phyloP scores from a whole-genome alignment of 2,329 filamentous ascomycete species.

The Atkinsonella texensis region DNA sequence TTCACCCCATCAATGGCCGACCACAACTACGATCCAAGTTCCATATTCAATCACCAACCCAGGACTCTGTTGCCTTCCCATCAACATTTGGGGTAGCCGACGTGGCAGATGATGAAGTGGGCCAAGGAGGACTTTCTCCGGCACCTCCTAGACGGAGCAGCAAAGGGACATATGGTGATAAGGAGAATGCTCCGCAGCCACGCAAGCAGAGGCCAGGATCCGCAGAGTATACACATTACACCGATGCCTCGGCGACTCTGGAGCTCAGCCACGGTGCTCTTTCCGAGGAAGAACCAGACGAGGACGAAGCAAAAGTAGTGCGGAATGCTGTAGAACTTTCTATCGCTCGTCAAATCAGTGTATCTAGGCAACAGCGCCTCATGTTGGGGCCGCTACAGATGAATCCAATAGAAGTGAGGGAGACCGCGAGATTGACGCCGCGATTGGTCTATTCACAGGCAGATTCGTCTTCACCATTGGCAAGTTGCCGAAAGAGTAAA shows the following conservation, averaged over 20 bases:
- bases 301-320: constrained; percentile 20
- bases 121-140: neutral
- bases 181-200: neutral
- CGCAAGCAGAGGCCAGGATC: neutral
- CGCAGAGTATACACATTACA: neutral
- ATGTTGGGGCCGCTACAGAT: constrained; percentile 42
- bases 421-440: constrained; percentile 32
- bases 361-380: constrained; percentile 49
- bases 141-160: neutral
- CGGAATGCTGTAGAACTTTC: constrained; percentile 51
- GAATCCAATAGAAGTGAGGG: constrained; percentile 8
- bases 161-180: neutral
- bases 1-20: neutral
- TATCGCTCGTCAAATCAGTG: constrained; percentile 55
- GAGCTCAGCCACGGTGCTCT: neutral
- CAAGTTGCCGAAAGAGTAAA: constrained; percentile 39
- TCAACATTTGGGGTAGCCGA: constrained; percentile 4
- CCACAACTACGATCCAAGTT: constrained; percentile 7
- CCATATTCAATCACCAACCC: constrained; percentile 2
- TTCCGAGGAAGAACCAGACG: constrained; percentile 6
- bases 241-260: neutral
- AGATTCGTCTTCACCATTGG: constrained; percentile 18
- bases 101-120: neutral
- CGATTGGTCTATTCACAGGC: constrained; percentile 29
- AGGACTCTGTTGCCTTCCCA: neutral